Evolutionary conservation across 495 filamentous ascomycete genomes (phyloP), one percentile per base, ranked within the genome.

Genomic region (Podospora pseudocomata): DNA sequence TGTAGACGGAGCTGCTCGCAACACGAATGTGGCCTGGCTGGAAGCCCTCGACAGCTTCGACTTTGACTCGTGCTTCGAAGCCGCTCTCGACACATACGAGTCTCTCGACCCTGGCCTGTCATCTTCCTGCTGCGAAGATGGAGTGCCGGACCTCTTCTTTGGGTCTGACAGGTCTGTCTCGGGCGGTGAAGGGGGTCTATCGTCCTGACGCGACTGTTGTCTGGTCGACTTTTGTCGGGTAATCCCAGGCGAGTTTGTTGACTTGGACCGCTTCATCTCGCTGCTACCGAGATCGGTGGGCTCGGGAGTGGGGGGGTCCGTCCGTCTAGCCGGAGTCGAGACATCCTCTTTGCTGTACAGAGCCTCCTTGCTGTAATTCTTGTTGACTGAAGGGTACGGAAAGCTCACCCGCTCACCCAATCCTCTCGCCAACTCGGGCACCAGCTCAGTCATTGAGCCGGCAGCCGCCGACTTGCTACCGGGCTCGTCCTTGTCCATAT

Each of bases 381-480:
- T 97, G 74, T 90, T 94, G 80, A 96, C 95, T 19, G 81, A 84
- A 4, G 94, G 93, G 75, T 97, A 97, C 15, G 92, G 89, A 26
- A 91, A 77, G 80, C 85, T 92, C 69, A 86, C 83, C 65, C 84
- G 75, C 16, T 80, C 80, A 27, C 69, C 79, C 62, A 75, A 77
- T 26, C 76, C 76, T 64, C 81, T 76, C 23, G 77, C 59, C 16
- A 86, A 75, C 75, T 87, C 85, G 60, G 84, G 82, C 6, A 85
- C 83, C 68, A 85, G 74, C 54, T 86, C 80, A 28, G 69, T 79
- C 76, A 83, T 78, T 62, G 78, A 81, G 44, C 68, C 74, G 0
- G 76, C 73, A 15, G 76, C 69, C 3, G 65, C 71, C 62, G 74
- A 74, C 23, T 74, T 75, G 32, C 69, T 67, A 5, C 63, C 39